Percentiles rank a stretch among this genome's conserved stretches.
These are phyloP conservation scores for Marsdenia floribunda DNA, from an alignment of 257 asterid genomes.

Conservation along the genomic window DNA sequence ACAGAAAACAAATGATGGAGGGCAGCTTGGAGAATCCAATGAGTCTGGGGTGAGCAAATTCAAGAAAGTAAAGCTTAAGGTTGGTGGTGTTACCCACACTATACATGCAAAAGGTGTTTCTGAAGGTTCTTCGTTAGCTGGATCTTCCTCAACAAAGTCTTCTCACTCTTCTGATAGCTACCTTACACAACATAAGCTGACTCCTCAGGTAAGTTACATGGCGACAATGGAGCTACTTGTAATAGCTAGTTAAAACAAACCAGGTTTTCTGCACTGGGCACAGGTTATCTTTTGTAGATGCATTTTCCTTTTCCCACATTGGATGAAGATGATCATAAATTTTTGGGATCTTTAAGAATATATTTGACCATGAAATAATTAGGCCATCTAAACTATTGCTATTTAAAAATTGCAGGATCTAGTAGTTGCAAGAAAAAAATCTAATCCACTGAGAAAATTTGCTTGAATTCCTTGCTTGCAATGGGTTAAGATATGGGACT, in stretches of 20 bases:
- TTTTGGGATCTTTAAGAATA: neutral
- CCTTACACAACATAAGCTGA: constrained; percentile 23
- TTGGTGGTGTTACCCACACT: constrained; percentile 75
- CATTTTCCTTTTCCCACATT: neutral
- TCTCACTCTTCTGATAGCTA: constrained; percentile 32
- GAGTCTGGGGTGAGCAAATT: constrained; percentile 33
- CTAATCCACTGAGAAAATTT: neutral
- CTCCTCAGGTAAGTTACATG: constrained; percentile 33
- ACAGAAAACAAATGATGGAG: constrained; percentile 27
- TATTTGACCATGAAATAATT: constrained; percentile 1
- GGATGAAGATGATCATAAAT: neutral
- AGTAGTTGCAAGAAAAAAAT: neutral
- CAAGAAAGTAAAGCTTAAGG: constrained; percentile 67
- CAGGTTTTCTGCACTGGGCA: neutral
- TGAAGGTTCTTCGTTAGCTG: constrained; percentile 43
- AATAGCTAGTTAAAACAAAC: neutral
- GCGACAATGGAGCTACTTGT: neutral
- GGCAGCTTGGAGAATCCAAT: constrained; percentile 23
- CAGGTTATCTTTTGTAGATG: neutral
- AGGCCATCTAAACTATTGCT: neutral
- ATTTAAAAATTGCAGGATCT: neutral
- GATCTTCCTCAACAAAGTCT: constrained; percentile 39
- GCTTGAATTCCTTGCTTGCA: neutral
- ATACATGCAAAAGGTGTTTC: constrained; percentile 46
- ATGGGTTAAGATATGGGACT: neutral